phyloP scores from a whole-genome alignment of 768 basidiomycete genomes.

The Lactarius hengduanensis region DNA sequence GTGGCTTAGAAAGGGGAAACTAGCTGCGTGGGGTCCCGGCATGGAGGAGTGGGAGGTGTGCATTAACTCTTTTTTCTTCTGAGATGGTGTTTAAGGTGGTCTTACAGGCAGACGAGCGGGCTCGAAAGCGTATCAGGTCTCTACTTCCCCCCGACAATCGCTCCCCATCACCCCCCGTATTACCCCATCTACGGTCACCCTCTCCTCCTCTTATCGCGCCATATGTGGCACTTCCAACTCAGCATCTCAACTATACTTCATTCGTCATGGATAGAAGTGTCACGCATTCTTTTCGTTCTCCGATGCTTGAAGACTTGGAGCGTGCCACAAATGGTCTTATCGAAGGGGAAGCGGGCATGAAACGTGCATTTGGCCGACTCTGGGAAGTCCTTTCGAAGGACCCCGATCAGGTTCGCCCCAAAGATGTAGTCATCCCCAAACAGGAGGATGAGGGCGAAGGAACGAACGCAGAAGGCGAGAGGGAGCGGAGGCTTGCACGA shows the following conservation, averaged over 20 bases:
- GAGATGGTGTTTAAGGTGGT: slow-evolving; percentile 21
- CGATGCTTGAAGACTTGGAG: slow-evolving; percentile 74
- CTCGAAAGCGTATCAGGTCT: slow-evolving; percentile 73
- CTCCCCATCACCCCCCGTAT: slow-evolving; percentile 67
- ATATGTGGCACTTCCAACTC: slow-evolving; percentile 63
- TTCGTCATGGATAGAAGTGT: slow-evolving; percentile 85
- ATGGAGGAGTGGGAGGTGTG: slow-evolving; percentile 86
- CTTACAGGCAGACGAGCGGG: slow-evolving; percentile 72
- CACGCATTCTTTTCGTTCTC: slow-evolving; percentile 80
- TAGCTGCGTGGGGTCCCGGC: slow-evolving; percentile 78
- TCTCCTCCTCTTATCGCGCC: slow-evolving; percentile 78
- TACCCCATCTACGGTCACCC: slow-evolving; percentile 75
- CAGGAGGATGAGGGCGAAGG: slow-evolving; percentile 57
- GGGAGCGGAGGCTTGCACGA: slow-evolving; percentile 47
- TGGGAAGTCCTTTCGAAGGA: slow-evolving; percentile 83
- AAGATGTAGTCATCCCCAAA: slow-evolving; percentile 57
- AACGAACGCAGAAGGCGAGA: slow-evolving; percentile 40
- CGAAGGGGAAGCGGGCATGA: slow-evolving; percentile 74
- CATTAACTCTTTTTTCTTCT: slow-evolving; percentile 11
- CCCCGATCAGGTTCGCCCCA: slow-evolving; percentile 41
- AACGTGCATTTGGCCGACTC: slow-evolving; percentile 70
- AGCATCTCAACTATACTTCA: slow-evolving; percentile 76
- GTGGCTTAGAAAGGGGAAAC: slow-evolving; percentile 81
- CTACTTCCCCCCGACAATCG: slow-evolving; percentile 59
- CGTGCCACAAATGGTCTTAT: slow-evolving; percentile 80